Percentiles rank a stretch among this genome's conserved stretches.
phyloP scores from a whole-genome alignment of 176 grass and related monocot species.

The Puya raimondii region DNA sequence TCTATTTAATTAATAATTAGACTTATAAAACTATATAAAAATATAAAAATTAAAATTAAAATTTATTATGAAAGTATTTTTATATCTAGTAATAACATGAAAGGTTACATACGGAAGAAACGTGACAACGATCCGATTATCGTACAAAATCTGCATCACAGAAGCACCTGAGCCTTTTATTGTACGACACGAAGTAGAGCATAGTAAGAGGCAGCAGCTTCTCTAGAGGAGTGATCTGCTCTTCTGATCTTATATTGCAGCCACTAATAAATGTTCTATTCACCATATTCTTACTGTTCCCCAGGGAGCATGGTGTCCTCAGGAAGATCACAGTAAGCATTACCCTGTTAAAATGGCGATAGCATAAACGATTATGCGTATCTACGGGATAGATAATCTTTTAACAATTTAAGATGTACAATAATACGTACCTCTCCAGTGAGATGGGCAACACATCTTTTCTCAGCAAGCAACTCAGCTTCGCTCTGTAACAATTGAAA shows the following conservation, averaged over 20 bases:
- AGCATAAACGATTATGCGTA: constrained; percentile 3
- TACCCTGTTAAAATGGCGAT: constrained; percentile 35
- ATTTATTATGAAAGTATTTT: too few species aligned
- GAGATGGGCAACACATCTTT: constrained; percentile 89
- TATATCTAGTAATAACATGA: too few species aligned
- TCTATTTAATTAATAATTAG: too few species aligned
- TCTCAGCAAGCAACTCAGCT: constrained; percentile 89
- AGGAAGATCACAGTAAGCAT: constrained; percentile 73
- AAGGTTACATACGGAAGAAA: neutral
- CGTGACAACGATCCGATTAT: neutral
- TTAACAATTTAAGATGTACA: neutral
- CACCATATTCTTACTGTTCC: constrained; percentile 34
- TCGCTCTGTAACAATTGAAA: constrained; percentile 50
- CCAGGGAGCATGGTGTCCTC: constrained; percentile 92
- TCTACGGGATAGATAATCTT: neutral
- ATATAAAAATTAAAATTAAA: too few species aligned
- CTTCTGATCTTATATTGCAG: neutral
- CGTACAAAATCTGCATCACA: neutral
- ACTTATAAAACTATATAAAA: too few species aligned
- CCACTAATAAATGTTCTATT: neutral
- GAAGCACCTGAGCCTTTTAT: neutral
- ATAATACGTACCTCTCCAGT: constrained; percentile 67
- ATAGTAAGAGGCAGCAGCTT: neutral
- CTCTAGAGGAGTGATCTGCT: neutral
- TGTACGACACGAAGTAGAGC: neutral